Conservation (phyloP, 306 rosid species). For the Sphenostylis stenocarpa region DNA sequence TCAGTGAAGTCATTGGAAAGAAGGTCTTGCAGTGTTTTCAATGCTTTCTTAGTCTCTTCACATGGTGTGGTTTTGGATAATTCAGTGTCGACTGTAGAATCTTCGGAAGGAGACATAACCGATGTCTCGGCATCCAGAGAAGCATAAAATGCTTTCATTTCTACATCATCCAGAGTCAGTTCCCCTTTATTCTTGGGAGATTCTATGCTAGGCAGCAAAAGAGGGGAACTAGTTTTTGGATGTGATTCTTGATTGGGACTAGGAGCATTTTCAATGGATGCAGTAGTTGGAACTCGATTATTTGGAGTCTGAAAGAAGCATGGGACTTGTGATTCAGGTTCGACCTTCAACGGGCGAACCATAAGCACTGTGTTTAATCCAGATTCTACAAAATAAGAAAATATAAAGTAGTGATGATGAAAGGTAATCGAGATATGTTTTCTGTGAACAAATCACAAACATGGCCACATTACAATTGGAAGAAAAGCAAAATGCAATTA, state of each 20-base stretch:
- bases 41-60: constrained; percentile 45
- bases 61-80: constrained; percentile 24
- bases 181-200: constrained; percentile 39
- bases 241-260: constrained; percentile 24
- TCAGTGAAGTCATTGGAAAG: constrained; percentile 41
- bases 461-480: constrained; percentile 18
- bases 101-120: constrained; percentile 32
- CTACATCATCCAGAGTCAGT: constrained; percentile 40
- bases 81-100: constrained; percentile 14
- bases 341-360: constrained; percentile 45
- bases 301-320: constrained; percentile 24
- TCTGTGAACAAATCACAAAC: constrained; percentile 19
- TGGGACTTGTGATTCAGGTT: constrained; percentile 38
- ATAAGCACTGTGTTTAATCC: constrained; percentile 34
- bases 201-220: constrained; percentile 29
- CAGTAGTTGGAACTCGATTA: constrained; percentile 18
- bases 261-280: constrained; percentile 18
- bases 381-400: constrained; percentile 38
- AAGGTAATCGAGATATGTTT: constrained; percentile 5
- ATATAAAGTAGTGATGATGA: neutral
- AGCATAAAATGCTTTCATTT: constrained; percentile 54
- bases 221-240: constrained; percentile 16
- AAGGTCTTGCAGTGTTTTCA: constrained; percentile 45
- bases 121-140: constrained; percentile 48
- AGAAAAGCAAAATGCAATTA: constrained; percentile 20